Conservation (phyloP, 2,329 filamentous ascomycete species). For the Apiospora sp. region DNA sequence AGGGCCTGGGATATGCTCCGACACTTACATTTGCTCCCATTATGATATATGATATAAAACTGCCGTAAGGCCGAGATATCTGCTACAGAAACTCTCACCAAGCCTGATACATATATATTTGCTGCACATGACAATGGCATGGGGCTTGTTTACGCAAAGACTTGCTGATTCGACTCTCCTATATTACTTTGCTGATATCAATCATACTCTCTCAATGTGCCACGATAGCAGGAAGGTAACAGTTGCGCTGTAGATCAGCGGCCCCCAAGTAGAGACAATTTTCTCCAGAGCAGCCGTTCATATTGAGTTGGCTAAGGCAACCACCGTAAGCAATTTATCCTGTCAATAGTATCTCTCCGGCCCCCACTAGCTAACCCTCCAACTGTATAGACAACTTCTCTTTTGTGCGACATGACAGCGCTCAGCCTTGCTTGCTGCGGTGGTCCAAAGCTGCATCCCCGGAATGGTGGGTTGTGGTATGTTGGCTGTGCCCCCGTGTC, state of each 20-base stretch:
- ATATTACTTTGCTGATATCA: no score
- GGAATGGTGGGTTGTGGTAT: not conserved
- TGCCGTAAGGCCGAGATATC: not conserved
- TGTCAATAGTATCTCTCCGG: not conserved
- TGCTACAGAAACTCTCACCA: not conserved
- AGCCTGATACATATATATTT: not conserved
- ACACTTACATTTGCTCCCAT: not conserved
- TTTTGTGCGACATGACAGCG: not conserved
- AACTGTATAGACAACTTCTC: not conserved
- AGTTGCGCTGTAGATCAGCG: not conserved
- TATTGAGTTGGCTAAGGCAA: not conserved
- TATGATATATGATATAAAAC: not conserved
- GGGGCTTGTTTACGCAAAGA: not conserved
- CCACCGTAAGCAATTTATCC: not conserved
- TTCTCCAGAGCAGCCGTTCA: not conserved
- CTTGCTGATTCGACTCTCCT: not conserved
- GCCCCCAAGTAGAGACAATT: not conserved
- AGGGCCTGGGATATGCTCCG: not conserved
- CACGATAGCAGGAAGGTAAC: not conserved
- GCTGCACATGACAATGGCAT: not conserved
- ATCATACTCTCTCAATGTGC: not conserved
- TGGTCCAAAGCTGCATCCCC: not conserved
- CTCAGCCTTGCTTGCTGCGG: not conserved
- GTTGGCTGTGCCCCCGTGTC: not conserved
- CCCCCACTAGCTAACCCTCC: not conserved